These are phyloP conservation scores for Blastobotrys serpentis DNA, from an alignment of 1,139 yeast genomes.

Conservation along the genomic window DNA sequence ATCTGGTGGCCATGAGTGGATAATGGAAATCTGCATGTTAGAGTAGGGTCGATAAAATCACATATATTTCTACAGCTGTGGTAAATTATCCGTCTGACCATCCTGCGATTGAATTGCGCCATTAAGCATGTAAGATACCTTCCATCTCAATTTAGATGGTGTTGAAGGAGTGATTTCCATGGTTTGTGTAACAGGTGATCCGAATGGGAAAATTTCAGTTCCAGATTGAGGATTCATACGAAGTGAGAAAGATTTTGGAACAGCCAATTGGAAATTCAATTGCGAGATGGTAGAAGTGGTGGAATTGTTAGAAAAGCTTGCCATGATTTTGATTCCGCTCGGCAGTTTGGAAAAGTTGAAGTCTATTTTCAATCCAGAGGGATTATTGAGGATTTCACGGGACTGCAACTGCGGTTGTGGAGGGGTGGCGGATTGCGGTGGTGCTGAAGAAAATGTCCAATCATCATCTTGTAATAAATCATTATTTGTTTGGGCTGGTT, in stretches of 20 bases:
- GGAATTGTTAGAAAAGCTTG: constrained; percentile 49
- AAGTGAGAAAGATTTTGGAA: constrained; percentile 69
- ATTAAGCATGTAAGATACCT: constrained; percentile 50
- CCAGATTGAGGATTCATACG: constrained; percentile 69
- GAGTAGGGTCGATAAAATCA: no score
- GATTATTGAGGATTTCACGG: constrained; percentile 29
- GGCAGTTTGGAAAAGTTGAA: constrained; percentile 45
- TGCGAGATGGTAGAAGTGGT: constrained; percentile 44
- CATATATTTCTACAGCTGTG: constrained; percentile 10
- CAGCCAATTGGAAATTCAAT: constrained; percentile 74
- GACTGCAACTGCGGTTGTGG: constrained; percentile 22
- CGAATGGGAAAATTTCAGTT: constrained; percentile 53
- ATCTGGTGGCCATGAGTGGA: no score
- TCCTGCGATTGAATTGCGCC: constrained; percentile 10
- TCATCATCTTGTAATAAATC: constrained; percentile 20
- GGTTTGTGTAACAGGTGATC: constrained; percentile 52
- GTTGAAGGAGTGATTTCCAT: constrained; percentile 53
- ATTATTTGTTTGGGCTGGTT: constrained; percentile 12
- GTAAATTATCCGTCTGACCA: constrained; percentile 14
- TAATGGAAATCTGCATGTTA: no score
- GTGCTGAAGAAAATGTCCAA: constrained; percentile 24
- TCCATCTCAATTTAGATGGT: constrained; percentile 75
- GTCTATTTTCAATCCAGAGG: constrained; percentile 49
- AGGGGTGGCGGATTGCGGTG: constrained; percentile 13
- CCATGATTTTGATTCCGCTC: constrained; percentile 46